Evolutionary conservation across 148 eudicot genomes (phyloP).

Genomic region (Amaranthus palmeri): DNA sequence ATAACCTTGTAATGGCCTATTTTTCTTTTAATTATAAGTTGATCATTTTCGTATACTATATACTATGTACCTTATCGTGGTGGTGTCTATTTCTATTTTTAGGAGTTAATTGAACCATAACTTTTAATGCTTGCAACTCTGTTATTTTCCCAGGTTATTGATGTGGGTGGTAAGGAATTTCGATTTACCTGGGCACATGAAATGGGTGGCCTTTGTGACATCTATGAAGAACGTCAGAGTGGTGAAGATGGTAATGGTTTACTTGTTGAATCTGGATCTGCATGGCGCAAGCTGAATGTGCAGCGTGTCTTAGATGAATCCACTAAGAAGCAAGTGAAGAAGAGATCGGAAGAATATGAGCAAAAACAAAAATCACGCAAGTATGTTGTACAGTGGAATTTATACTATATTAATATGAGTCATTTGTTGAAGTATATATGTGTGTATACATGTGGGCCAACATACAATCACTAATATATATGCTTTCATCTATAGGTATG

Average conservation of each 20-base stretch:
- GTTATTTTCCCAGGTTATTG: conserved; percentile 58
- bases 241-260: conserved; percentile 86
- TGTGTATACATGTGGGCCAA: not conserved
- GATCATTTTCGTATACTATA: not conserved
- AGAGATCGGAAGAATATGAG: conserved; percentile 83
- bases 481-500: not conserved
- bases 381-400: conserved; percentile 38
- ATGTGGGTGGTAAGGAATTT: conserved; percentile 80
- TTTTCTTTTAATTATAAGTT: not conserved
- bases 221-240: conserved; percentile 80
- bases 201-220: conserved; percentile 68
- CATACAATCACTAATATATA: not conserved
- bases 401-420: not conserved
- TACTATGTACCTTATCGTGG: not conserved
- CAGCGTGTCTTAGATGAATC: conserved; percentile 87
- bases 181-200: conserved; percentile 88
- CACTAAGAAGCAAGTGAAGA: conserved; percentile 83
- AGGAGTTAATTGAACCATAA: not conserved
- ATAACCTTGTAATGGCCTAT: too few species aligned
- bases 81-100: not conserved
- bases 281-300: conserved; percentile 87
- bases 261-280: conserved; percentile 90
- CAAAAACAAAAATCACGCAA: conserved; percentile 59
- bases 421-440: not conserved
- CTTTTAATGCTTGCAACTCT: conserved; percentile 2